Evolutionary conservation across 75 land plant genomes (phyloP).

Genomic region (Picea glauca): DNA sequence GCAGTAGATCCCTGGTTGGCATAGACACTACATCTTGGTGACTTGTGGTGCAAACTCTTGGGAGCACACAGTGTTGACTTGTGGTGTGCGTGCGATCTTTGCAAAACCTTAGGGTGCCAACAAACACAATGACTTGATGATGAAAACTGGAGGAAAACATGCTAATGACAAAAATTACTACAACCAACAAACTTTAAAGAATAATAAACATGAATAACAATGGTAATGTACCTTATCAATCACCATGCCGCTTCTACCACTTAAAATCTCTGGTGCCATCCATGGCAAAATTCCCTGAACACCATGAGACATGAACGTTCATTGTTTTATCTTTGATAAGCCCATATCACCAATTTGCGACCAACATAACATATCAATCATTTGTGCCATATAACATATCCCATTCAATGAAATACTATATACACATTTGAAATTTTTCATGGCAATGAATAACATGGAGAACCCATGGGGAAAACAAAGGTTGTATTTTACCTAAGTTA

Average conservation of each 20-base stretch:
- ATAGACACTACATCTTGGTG: too few species aligned
- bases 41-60: too few species aligned
- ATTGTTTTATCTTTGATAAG: constrained; percentile 85
- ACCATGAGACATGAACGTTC: constrained; percentile 86
- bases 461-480: not conserved
- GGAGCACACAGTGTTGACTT: too few species aligned
- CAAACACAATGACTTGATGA: too few species aligned
- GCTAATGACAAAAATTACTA: too few species aligned
- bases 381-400: not conserved
- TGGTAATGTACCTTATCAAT: constrained; percentile 44
- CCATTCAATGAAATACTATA: not conserved
- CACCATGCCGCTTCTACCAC: constrained; percentile 79
- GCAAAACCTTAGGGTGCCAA: too few species aligned
- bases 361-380: not conserved
- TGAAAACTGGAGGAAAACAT: too few species aligned
- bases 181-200: too few species aligned
- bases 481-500: not conserved
- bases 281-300: constrained; percentile 88
- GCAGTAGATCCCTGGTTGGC: too few species aligned
- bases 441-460: not conserved
- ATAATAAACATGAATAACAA: too few species aligned
- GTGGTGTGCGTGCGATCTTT: too few species aligned
- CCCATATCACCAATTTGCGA: constrained; percentile 92
- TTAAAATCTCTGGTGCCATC: constrained; percentile 96
- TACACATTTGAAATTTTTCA: not conserved